A percentile compares a stretch with the other conserved stretches of the same genome.
Evolutionary conservation across 495 filamentous ascomycete species (phyloP).

Genomic region (Articulospora tetracladia): DNA sequence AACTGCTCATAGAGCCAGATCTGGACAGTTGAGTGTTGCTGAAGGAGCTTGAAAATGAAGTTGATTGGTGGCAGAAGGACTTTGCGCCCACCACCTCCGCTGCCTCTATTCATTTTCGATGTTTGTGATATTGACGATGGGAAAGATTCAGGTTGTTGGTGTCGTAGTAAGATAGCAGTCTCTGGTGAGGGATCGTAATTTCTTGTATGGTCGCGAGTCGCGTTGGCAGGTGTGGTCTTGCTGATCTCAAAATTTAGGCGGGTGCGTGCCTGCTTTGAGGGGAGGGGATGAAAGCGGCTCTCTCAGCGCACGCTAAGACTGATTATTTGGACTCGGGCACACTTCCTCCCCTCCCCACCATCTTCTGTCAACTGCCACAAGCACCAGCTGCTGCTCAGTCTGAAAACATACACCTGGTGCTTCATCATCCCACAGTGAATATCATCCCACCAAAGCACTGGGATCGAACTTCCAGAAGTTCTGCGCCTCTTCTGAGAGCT

Average conservation of each 20-base stretch:
- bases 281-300: background rate
- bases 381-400: background rate
- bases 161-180: background rate
- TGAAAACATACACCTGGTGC: background rate
- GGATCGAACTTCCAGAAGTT: background rate
- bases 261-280: background rate
- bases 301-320: background rate
- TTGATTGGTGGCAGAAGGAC: constrained; percentile 96
- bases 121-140: background rate
- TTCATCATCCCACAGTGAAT: background rate
- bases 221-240: constrained; percentile 1
- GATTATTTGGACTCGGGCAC: background rate
- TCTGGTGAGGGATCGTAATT: background rate
- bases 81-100: constrained; percentile 74
- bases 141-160: background rate
- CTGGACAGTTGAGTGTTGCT: constrained; percentile 79
- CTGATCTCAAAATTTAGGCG: background rate
- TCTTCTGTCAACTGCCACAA: background rate
- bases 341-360: background rate
- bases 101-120: constrained; percentile 69
- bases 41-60: constrained; percentile 96
- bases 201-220: background rate
- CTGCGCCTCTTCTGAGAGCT: constrained; percentile 1
- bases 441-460: background rate
- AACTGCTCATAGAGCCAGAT: constrained; percentile 98